These are phyloP conservation scores for Candida insectorum DNA, from an alignment of 805 yeast species.

Conservation along the genomic window DNA sequence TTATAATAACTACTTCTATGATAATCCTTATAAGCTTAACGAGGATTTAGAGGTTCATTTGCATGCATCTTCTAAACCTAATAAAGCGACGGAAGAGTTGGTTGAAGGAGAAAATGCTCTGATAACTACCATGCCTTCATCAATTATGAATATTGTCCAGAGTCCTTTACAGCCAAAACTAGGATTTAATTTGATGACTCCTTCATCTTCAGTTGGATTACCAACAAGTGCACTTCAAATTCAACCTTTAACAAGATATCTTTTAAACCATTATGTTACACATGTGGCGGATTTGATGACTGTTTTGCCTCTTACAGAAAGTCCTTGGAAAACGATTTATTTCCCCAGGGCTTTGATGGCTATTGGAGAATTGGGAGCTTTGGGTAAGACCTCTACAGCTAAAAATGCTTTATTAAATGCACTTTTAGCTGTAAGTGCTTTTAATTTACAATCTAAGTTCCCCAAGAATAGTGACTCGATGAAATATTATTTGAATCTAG, in stretches of 20 bases:
- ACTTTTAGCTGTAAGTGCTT: constrained; percentile 75
- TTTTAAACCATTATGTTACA: constrained; percentile 67
- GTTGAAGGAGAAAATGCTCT: constrained; percentile 33
- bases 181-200: constrained; percentile 37
- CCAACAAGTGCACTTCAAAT: constrained; percentile 63
- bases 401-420: constrained; percentile 78
- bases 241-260: constrained; percentile 67
- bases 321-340: constrained; percentile 87
- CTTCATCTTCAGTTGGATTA: constrained; percentile 27
- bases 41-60: constrained; percentile 40
- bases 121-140: constrained; percentile 47
- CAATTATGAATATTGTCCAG: constrained; percentile 49
- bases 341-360: constrained; percentile 81
- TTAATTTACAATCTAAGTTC: constrained; percentile 72
- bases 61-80: constrained; percentile 30
- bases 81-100: constrained; percentile 23
- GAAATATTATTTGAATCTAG: constrained; percentile 68
- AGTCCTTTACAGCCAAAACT: constrained; percentile 39
- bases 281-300: constrained; percentile 80
- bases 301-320: constrained; percentile 65
- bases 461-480: constrained; percentile 61
- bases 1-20: constrained; percentile 36
- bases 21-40: constrained; percentile 36
- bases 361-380: constrained; percentile 71
- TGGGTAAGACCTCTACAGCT: constrained; percentile 73